phyloP scores from a whole-genome alignment of 2,329 filamentous ascomycete genomes.

The Fusarium cicatricum region DNA sequence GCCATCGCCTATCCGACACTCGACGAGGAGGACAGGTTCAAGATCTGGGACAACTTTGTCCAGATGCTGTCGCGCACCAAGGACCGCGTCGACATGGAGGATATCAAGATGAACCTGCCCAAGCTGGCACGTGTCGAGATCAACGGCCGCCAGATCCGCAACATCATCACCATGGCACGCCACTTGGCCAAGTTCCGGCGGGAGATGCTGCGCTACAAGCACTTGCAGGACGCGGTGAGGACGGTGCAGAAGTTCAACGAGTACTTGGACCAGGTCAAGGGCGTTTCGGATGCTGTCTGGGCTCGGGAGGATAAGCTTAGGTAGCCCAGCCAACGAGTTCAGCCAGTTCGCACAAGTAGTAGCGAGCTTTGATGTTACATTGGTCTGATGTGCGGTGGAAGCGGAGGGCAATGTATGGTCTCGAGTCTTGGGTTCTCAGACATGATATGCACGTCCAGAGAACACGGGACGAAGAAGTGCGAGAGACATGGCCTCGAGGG shows the following conservation, averaged over 20 bases:
- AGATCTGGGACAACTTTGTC: constrained; percentile 42
- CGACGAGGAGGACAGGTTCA: constrained; percentile 25
- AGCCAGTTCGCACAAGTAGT: not conserved
- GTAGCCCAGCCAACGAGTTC: not conserved
- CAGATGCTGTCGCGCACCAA: constrained; percentile 36
- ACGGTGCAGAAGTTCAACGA: constrained; percentile 18
- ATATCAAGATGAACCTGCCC: constrained; percentile 12
- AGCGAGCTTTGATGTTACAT: not conserved
- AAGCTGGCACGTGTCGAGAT: constrained; percentile 9
- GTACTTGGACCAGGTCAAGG: constrained; percentile 15
- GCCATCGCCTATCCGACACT: constrained; percentile 42
- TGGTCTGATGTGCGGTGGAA: not conserved
- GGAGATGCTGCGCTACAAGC: constrained; percentile 10
- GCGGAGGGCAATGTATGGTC: not conserved
- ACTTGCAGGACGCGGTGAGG: constrained; percentile 16
- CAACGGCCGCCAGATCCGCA: constrained; percentile 48
- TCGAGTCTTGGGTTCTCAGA: constrained; percentile 12
- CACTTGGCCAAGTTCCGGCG: constrained; percentile 22
- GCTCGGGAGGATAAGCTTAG: constrained; percentile 12
- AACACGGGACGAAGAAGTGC: not conserved
- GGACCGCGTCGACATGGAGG: constrained; percentile 25
- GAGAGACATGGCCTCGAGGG: not conserved
- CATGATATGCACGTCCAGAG: constrained; percentile 13
- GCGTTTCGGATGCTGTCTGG: constrained; percentile 14
- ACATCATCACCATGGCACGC: constrained; percentile 27